Evolutionary conservation across 2,329 filamentous ascomycete species (phyloP).

Genomic region (Fusarium denticulatum): DNA sequence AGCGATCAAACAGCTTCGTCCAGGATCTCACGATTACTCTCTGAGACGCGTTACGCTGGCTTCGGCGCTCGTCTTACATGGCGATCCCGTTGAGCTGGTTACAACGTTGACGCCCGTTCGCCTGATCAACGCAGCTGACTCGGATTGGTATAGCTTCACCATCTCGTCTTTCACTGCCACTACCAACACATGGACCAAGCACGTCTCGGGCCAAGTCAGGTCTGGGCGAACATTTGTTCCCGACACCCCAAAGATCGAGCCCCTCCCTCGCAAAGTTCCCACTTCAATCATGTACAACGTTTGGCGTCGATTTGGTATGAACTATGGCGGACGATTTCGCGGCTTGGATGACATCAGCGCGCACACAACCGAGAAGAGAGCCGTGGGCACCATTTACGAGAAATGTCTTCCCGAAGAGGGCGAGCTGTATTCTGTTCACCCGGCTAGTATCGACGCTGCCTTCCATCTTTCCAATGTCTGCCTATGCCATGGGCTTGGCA

Average conservation of each 20-base stretch:
- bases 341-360: slow-evolving; percentile 5
- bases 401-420: slow-evolving; percentile 4
- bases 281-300: slow-evolving; percentile 5
- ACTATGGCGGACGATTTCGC: slow-evolving; percentile 1
- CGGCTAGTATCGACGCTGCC: slow-evolving; percentile 7
- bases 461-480: slow-evolving; percentile 7
- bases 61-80: slow-evolving; percentile 8
- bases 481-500: slow-evolving; percentile 3
- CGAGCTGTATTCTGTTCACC: slow-evolving; percentile 1
- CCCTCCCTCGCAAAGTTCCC: slow-evolving; percentile 5
- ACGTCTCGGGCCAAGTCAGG: slow-evolving; percentile 5
- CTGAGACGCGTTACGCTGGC: slow-evolving; percentile 3
- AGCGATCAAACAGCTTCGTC: not conserved
- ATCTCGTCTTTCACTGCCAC: not conserved
- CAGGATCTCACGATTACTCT: not conserved
- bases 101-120: not conserved
- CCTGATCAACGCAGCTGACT: slow-evolving; percentile 1
- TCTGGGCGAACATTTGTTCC: not conserved
- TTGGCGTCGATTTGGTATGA: slow-evolving; percentile 9
- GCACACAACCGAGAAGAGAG: slow-evolving; percentile 3
- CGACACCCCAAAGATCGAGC: slow-evolving; percentile 4
- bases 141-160: not conserved
- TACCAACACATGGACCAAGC: slow-evolving; percentile 1
- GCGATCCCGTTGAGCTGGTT: not conserved
- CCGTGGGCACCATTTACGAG: not conserved